Conservation (phyloP, 306 rosid genomes). For the Castanospermum australe region DNA sequence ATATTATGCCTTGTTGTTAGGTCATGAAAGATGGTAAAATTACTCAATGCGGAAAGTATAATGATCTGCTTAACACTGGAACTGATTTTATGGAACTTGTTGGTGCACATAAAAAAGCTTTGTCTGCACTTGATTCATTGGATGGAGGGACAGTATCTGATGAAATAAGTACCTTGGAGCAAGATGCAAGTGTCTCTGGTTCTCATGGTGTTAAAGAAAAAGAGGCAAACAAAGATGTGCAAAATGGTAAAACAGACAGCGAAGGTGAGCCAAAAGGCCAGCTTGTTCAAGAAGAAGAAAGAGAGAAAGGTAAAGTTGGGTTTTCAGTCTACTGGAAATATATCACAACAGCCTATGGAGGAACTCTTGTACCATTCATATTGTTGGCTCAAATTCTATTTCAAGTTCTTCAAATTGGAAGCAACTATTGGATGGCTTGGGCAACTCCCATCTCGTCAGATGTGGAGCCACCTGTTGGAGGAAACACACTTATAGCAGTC, state of each 20-base stretch:
- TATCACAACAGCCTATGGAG: constrained; percentile 71
- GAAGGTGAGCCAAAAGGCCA: constrained; percentile 51
- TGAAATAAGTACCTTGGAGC: constrained; percentile 20
- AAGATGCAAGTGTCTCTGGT: constrained; percentile 26
- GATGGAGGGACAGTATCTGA: constrained; percentile 33
- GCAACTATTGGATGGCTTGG: constrained; percentile 97
- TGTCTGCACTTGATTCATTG: constrained; percentile 57
- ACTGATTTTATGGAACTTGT: constrained; percentile 83
- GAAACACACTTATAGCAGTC: constrained; percentile 51
- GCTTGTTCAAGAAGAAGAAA: constrained; percentile 90
- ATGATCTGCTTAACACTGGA: constrained; percentile 60
- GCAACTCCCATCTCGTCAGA: constrained; percentile 76
- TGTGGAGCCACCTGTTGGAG: constrained; percentile 44
- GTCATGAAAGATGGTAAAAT: constrained; percentile 86
- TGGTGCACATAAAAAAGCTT: constrained; percentile 78
- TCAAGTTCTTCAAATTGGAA: constrained; percentile 80
- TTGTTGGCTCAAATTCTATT: constrained; percentile 64
- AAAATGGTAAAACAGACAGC: constrained; percentile 41
- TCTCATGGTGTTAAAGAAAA: constrained; percentile 30
- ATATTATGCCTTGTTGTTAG: constrained; percentile 33
- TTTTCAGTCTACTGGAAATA: constrained; percentile 73
- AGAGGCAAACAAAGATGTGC: constrained; percentile 32
- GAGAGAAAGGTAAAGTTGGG: constrained; percentile 84
- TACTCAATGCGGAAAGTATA: constrained; percentile 72
- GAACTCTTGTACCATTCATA: constrained; percentile 79